Evolutionary conservation across 768 basidiomycete species (phyloP), one percentile per base, ranked within the genome.

Genomic region (Agrocybe pediades): DNA sequence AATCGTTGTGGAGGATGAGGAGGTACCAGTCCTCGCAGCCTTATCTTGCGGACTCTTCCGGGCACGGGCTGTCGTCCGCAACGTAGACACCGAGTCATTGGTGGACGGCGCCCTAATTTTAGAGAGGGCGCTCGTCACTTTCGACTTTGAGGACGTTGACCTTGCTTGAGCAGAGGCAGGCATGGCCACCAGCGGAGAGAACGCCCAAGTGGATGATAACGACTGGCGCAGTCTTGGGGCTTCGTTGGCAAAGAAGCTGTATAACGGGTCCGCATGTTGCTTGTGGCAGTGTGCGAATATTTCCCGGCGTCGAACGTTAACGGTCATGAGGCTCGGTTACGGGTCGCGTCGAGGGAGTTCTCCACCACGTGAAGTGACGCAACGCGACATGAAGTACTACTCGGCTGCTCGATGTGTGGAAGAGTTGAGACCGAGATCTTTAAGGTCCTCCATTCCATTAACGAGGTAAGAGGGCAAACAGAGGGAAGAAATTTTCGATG

Each of bases 301-400:
- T 15, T 44, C 15, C 23, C 41, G 9, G 39, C 8, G 46, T 46
- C 30, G 46, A 27, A 9, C 9, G 42, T 43, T 43, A 5, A 3
- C 6, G 15, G 24, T 23, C 42, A 43, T 13, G 15, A 43, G 17
- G 16, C 42, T n/a, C 15, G 17, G 17, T 43, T 23, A 23, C 17
- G 15, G 42, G 17, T 15, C 15, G 20, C 6, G 11, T 36, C 3
- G 5, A 4, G 33, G 33, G n/a, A 36, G 11, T 13, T 36, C n/a
- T n/a, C n/a, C n/a, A n/a, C n/a, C 46, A 46, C 46, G 46, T 46
- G 46, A 26, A 24, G 46, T 33, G 46, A 46, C 46, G 46, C 46
- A 26, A 25, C 46, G 46, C 46, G 46, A 27, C n/a, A n/a, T n/a
- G n/a, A n/a, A n/a, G n/a, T n/a, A n/a, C n/a, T n/a, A n/a, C n/a